Evolutionary conservation across 257 asterid genomes (phyloP).

Genomic region (Paulownia fortunei): DNA sequence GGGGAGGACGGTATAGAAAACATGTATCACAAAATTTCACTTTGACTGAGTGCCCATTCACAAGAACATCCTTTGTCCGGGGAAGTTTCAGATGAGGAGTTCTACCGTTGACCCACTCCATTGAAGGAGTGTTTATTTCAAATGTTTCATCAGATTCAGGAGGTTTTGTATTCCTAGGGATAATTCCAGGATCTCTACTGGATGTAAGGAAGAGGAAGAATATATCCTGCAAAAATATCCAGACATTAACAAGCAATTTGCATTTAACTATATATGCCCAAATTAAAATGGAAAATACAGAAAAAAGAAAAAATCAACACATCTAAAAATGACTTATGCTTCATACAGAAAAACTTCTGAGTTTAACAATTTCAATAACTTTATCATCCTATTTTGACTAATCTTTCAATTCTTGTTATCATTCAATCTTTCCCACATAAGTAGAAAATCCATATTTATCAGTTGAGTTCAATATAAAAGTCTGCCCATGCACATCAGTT

Average conservation of each 20-base stretch:
- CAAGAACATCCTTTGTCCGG: slow-evolving; percentile 63
- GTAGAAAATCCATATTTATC: not conserved
- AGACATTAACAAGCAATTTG: not conserved
- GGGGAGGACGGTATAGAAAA: slow-evolving; percentile 80
- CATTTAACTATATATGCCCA: too few relatives aligned
- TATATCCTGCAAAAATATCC: slow-evolving; percentile 55
- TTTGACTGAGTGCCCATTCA: slow-evolving; percentile 67
- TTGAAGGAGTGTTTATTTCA: slow-evolving; percentile 65
- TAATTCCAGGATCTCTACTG: slow-evolving; percentile 75
- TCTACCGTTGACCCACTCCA: slow-evolving; percentile 81
- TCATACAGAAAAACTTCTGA: not conserved
- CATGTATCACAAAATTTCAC: slow-evolving; percentile 84
- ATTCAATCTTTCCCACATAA: not conserved
- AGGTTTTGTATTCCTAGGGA: slow-evolving; percentile 61
- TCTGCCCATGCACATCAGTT: not conserved
- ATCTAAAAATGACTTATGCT: not conserved
- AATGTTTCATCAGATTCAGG: slow-evolving; percentile 60
- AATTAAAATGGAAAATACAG: not conserved
- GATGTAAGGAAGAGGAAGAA: slow-evolving; percentile 65
- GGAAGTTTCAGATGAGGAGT: slow-evolving; percentile 74
- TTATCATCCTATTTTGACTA: not conserved
- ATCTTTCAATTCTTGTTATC: not conserved
- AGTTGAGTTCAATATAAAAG: not conserved
- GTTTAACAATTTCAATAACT: not conserved
- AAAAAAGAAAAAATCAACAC: not conserved